phyloP scores from a whole-genome alignment of 768 basidiomycete species.

The Mrakia hoshinonis region DNA sequence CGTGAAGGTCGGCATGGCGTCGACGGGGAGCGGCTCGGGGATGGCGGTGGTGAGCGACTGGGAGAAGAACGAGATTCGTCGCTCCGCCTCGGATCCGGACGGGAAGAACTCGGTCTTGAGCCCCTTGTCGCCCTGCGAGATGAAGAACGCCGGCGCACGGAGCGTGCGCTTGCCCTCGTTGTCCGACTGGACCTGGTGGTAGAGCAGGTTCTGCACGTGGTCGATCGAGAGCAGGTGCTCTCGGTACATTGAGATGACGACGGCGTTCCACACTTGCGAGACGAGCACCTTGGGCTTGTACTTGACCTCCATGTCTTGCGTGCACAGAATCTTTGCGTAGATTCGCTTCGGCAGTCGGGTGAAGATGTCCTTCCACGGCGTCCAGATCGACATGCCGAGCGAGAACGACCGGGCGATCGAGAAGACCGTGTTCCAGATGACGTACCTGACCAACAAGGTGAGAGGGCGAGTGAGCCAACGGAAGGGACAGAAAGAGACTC shows the following conservation, averaged over 20 bases:
- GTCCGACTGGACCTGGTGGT: slow-evolving; percentile 88
- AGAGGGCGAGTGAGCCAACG: not conserved
- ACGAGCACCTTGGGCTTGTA: slow-evolving; percentile 99
- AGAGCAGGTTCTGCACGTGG: slow-evolving; percentile 94
- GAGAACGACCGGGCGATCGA: slow-evolving; percentile 79
- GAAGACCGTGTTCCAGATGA: slow-evolving; percentile 33
- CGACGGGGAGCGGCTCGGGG: slow-evolving; percentile 86
- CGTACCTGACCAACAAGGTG: slow-evolving; percentile 4
- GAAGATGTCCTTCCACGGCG: slow-evolving; percentile 97
- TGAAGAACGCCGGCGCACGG: slow-evolving; percentile 95
- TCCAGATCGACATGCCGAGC: slow-evolving; percentile 94
- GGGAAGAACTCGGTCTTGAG: slow-evolving; percentile 89
- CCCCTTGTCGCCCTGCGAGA: slow-evolving; percentile 82
- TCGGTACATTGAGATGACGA: slow-evolving; percentile 99
- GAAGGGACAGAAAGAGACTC: not conserved
- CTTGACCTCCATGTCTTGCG: slow-evolving; percentile 91
- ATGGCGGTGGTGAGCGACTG: slow-evolving; percentile 93
- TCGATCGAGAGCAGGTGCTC: slow-evolving; percentile 98
- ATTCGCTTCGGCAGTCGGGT: slow-evolving; percentile 92
- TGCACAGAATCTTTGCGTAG: slow-evolving; percentile 89
- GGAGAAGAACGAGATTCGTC: slow-evolving; percentile 97
- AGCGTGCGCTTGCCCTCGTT: slow-evolving; percentile 85
- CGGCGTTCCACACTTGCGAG: slow-evolving; percentile 98
- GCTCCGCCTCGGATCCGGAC: slow-evolving; percentile 84
- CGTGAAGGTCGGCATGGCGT: slow-evolving; percentile 99